These are phyloP conservation scores for Claviceps paspali DNA, from an alignment of 2,329 filamentous ascomycete genomes.

Conservation along the genomic window DNA sequence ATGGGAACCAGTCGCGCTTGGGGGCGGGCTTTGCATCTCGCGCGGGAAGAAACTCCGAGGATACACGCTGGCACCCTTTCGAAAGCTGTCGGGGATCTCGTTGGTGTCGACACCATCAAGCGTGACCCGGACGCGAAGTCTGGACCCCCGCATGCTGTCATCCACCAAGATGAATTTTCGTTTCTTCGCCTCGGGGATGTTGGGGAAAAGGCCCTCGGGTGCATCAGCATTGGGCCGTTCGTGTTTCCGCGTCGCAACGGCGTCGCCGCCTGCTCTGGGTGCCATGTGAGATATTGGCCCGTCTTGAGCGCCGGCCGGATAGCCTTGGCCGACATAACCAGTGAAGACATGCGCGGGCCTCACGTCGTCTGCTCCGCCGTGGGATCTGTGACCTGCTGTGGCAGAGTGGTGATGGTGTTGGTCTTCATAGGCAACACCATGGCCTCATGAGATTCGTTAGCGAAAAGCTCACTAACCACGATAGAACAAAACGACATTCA, in stretches of 20 bases:
- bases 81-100: conserved; percentile 91
- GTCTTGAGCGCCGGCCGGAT: conserved; percentile 31
- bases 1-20: conserved; percentile 55
- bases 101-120: conserved; percentile 89
- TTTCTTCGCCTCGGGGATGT: conserved; percentile 77
- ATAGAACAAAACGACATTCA: too few species aligned
- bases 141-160: conserved; percentile 64
- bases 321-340: conserved; percentile 48
- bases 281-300: conserved; percentile 50
- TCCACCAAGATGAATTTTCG: conserved; percentile 96
- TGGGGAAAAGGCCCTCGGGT: conserved; percentile 63
- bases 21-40: conserved; percentile 79
- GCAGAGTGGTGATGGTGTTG: conserved; percentile 47
- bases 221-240: conserved; percentile 37
- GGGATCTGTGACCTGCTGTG: conserved; percentile 22
- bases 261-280: conserved; percentile 17
- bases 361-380: conserved; percentile 43
- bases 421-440: conserved; percentile 46
- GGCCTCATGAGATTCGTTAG: conserved; percentile 27
- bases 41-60: conserved; percentile 84
- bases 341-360: conserved; percentile 63
- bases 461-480: conserved; percentile 1
- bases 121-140: conserved; percentile 78
- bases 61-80: conserved; percentile 77
- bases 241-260: conserved; percentile 21